phyloP scores from a whole-genome alignment of 2,329 filamentous ascomycete genomes.

The Claviceps paspali region DNA sequence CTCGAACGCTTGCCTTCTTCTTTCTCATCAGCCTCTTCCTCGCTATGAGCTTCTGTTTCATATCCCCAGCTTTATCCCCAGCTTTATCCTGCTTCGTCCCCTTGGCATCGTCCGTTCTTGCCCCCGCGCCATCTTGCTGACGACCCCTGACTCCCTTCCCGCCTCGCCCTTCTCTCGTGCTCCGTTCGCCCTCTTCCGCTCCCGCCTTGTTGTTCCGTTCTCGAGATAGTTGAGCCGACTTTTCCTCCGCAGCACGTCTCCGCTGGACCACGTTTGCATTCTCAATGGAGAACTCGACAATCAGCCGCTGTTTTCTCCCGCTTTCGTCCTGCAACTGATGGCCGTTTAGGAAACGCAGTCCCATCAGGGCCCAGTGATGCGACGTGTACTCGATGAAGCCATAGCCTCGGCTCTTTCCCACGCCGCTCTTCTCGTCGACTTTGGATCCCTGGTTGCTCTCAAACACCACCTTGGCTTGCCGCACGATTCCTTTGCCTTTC shows the following conservation, averaged over 20 bases:
- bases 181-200: no score
- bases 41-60: slow-evolving; percentile 64
- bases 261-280: slow-evolving; percentile 90
- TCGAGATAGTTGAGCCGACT: slow-evolving; percentile 15
- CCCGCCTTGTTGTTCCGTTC: slow-evolving; percentile 22
- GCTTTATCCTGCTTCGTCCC: slow-evolving; percentile 20
- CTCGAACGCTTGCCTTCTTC: slow-evolving; percentile 36
- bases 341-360: slow-evolving; percentile 83
- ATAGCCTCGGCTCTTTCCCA: slow-evolving; percentile 78
- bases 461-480: slow-evolving; percentile 88
- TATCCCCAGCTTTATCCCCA: slow-evolving; percentile 20
- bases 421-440: slow-evolving; percentile 59
- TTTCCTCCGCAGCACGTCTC: slow-evolving; percentile 30
- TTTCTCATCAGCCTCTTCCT: slow-evolving; percentile 70
- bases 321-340: slow-evolving; percentile 41
- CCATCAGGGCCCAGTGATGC: slow-evolving; percentile 90
- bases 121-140: slow-evolving; percentile 10
- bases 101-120: slow-evolving; percentile 11
- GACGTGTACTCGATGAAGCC: slow-evolving; percentile 95
- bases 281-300: slow-evolving; percentile 96
- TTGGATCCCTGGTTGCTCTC: slow-evolving; percentile 78
- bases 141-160: neutral
- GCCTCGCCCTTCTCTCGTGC: neutral
- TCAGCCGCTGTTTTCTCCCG: slow-evolving; percentile 75
- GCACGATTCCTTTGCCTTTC: slow-evolving; percentile 75